Base-by-base conservation (phyloP, 495 filamentous ascomycete genomes). In the Neurospora intermedia region DNA sequence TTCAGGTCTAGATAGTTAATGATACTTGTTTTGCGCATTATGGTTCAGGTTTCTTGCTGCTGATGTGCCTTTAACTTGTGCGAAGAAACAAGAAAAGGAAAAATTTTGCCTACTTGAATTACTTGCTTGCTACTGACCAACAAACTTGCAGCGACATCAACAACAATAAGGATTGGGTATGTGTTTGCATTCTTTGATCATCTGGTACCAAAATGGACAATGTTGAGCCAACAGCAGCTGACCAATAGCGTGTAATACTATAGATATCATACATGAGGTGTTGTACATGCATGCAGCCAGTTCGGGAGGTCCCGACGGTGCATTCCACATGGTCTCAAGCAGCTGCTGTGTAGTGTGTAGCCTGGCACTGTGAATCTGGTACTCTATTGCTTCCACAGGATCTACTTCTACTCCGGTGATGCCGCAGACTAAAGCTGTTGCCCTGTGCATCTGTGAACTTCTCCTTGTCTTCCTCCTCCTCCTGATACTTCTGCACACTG, bases 401-500 rank as follows among this genome's bases (percentile, higher is more conserved):
- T 2, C 45, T 48, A 4, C 4, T 48, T 9, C 2, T 11, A 48
- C 45, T 5, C 45, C 45, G 8, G n/a, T 48, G 9, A 48, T 48
- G n/a, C 45, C 1, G 5, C 20, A 20, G 9, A 48, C 45, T 9
- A 9, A n/a, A 20, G 11, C n/a, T 8, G 3, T 13, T 54, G 20
- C n/a, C 46, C 20, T 54, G 10, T 54, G 20, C 10, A 54, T 10
- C 1, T 13, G 46, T 31, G 27, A 31, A 31, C 2, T 31, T 2
- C 27, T 31, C 27, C 27, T 31, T 2, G 27, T 31, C 27, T 1
- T 20, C 45, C 9, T 4, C 9, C 45, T 48, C 45, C n/a, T 20
- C 45, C 45, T 48, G 5, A 48, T 3, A 45, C 18, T 45, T 45
- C 7, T 45, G 18, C 18, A 16, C 8, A 45, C 77, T 87, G n/a